phyloP scores from a whole-genome alignment of 2,329 filamentous ascomycete species.

The Diaporthe sp. region DNA sequence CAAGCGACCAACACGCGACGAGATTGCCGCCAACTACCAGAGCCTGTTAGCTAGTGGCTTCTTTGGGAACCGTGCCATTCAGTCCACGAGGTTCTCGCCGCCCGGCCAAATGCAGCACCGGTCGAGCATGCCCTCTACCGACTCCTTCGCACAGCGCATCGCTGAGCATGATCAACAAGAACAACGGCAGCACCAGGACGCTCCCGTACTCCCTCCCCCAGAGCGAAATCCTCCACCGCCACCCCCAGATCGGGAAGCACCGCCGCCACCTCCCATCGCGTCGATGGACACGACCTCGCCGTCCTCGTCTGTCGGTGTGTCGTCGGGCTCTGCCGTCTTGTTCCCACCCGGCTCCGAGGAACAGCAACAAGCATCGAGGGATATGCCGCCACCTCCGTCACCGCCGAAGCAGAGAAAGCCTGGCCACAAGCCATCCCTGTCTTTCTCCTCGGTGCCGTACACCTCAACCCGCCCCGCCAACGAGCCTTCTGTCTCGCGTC shows the following conservation, averaged over 20 bases:
- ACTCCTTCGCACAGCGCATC: conserved; percentile 39
- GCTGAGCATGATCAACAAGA: conserved; percentile 11
- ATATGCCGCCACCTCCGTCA: conserved; percentile 33
- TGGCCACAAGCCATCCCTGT: conserved; percentile 31
- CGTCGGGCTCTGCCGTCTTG: conserved; percentile 16
- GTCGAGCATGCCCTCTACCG: neutral
- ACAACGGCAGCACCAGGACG: conserved; percentile 3
- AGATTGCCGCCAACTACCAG: conserved; percentile 70
- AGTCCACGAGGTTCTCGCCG: conserved; percentile 65
- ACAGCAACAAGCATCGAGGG: conserved; percentile 5
- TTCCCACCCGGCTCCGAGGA: conserved; percentile 6
- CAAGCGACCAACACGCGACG: conserved; percentile 59
- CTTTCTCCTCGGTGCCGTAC: conserved; percentile 35
- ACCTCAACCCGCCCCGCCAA: conserved; percentile 11
- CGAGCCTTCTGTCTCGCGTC: conserved; percentile 17
- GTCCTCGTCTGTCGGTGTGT: neutral
- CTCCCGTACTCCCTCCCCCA: conserved; percentile 32
- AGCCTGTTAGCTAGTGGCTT: conserved; percentile 70
- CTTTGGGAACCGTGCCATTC: conserved; percentile 71
- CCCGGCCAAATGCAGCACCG: conserved; percentile 40
- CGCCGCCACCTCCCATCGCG: conserved; percentile 42
- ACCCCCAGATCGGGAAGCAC: conserved; percentile 13
- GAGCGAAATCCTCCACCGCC: conserved; percentile 39
- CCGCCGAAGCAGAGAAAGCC: conserved; percentile 36
- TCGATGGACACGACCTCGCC: conserved; percentile 27